Base-by-base conservation (phyloP, 2,329 filamentous ascomycete species). In the Phialocephala sp. region DNA sequence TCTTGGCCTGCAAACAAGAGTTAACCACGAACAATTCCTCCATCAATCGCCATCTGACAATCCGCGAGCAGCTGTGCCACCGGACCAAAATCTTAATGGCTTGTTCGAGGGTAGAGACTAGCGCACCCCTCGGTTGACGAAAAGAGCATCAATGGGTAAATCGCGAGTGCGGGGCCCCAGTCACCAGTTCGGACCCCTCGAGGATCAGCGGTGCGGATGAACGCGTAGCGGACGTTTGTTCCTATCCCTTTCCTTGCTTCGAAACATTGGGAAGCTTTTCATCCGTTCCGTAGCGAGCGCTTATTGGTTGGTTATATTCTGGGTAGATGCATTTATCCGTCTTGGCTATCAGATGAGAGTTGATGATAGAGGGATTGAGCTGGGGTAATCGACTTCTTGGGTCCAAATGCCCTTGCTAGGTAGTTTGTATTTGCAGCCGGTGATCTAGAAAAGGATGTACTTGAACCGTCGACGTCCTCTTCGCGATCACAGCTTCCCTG, bases 181-280 rank as follows among this genome's bases (percentile, higher is more conserved):
- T 55, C 50, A 54, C 11, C 27, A 15, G 12, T n/a, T 18, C 24
- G 14, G 32, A 27, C 54, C 41, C 39, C 58, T 41, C 39, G n/a
- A 22, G 54, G 43, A 36, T 15, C 4, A 32, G 56, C 45, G 54
- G 32, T 57, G 39, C 20, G 39, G 54, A 52, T 47, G 60, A 50
- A 18, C 27, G 60, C 64, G 20, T 41, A 66, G 41, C 52, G 55
- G 32, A 41, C 55, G 59, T 55, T 20, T 66, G 20, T 63, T 63
- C 14, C 32, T 57, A 8, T 55, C 57, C 14, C 14, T 32, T 35
- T 27, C 50, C 18, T 35, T 54, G 24, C 32, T 50, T 22, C 45
- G n/a, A 50, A 24, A 50, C 45, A 11, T 50, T 50, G n/a, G 24
- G 12, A 27, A 11, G 22, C 18, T 35, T 32, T 54, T 54, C 24